Evolutionary conservation across 345 rosid genomes (phyloP), one percentile per base, ranked within the genome.

Genomic region (Linum lewisii): DNA sequence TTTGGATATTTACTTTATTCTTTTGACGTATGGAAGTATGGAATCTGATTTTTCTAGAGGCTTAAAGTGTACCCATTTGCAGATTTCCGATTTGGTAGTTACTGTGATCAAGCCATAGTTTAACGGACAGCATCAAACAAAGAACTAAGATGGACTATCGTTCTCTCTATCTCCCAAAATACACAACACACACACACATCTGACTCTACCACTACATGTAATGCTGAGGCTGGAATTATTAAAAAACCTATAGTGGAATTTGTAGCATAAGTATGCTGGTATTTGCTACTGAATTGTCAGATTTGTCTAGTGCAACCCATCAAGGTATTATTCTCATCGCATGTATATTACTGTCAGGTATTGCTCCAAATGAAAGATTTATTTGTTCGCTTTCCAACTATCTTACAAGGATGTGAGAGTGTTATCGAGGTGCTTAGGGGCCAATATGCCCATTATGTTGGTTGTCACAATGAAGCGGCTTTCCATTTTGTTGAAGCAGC

Each of bases 381-480:
- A 90, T 87, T 83, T 57, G 24, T 70, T 59, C 90, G 99, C 58
- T 93, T 93, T 75, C 99, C 99, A 23, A 93, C 92, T 58, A 85
- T 93, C 64, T 77, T 93, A 72, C 99, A 85, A 75, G 92, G 88
- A 26, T 87, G 82, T 64, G 99, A 89, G 85, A 78, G 92, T 69
- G 68, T 81, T 50, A 85, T 93, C 72, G 91, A 93, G 86, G 84
- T 89, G 99, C 97, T 93, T 15, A 87, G 97, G 63, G 99, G 97
- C 57, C 99, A 93, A 66, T 93, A 89, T 70, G 87, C 96, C 59
- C 99, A 93, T 74, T 82, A 89, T 67, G 92, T 89, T 78, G 95
- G 96, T 67, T 93, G 97, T 77, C 85, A 89, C 63, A 69, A 68
- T 70, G 99, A 89, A 78, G 97, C 99, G 55, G 86, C 90, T 70